Evolutionary conservation across 805 yeast species (phyloP).

Genomic region (Spencermartinsiella europaea): DNA sequence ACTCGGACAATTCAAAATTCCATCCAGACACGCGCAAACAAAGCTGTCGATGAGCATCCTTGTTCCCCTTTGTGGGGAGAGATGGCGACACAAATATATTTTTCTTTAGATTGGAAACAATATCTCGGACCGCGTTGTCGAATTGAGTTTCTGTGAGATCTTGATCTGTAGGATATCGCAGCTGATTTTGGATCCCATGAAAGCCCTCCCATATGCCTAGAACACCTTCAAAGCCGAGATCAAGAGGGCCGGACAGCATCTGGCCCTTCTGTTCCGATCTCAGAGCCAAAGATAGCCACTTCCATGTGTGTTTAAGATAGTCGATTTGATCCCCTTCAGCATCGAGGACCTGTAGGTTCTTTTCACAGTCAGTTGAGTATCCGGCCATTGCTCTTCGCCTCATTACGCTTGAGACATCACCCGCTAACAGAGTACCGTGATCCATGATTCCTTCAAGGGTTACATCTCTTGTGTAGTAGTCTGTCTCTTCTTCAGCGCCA

Average conservation of each 20-base stretch:
- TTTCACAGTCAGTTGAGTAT: conserved; percentile 63
- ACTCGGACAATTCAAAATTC: conserved; percentile 71
- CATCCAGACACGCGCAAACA: conserved; percentile 87
- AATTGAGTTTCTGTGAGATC: conserved; percentile 39
- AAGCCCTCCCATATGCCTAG: conserved; percentile 77
- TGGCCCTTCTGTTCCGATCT: conserved; percentile 58
- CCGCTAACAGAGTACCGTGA: conserved; percentile 44
- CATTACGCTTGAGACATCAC: conserved; percentile 72
- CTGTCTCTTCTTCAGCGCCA: conserved; percentile 18
- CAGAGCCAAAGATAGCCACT: conserved; percentile 76
- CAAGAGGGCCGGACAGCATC: conserved; percentile 65
- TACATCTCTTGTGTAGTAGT: conserved; percentile 6
- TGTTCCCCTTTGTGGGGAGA: conserved; percentile 35
- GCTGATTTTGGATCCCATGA: conserved; percentile 20
- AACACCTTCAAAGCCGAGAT: conserved; percentile 84
- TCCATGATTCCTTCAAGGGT: conserved; percentile 16
- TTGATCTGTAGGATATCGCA: conserved; percentile 6
- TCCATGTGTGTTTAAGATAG: conserved; percentile 80
- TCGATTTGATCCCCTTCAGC: conserved; percentile 44
- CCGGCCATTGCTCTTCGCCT: conserved; percentile 66
- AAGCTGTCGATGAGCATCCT: conserved; percentile 63
- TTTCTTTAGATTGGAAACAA: conserved; percentile 42
- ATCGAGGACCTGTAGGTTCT: conserved; percentile 48
- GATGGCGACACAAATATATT: conserved; percentile 25
- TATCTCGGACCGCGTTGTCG: conserved; percentile 47